Conservation (phyloP, 495 filamentous ascomycete species). For the Apiosordaria backusii region DNA sequence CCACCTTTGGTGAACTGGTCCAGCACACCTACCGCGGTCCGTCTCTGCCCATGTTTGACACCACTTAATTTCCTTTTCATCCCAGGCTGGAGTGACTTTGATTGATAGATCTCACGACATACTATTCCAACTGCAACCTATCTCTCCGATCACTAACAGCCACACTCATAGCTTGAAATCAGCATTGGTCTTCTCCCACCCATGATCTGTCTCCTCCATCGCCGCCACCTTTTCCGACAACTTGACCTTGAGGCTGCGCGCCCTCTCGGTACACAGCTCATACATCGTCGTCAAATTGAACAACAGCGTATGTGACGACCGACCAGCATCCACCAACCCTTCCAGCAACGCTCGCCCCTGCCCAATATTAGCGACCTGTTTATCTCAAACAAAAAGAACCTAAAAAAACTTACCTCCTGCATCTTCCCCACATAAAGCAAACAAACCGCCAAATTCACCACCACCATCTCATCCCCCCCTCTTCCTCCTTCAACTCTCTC, state of each 20-base stretch:
- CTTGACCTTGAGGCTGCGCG: conserved; percentile 60
- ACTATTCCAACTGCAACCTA: not conserved
- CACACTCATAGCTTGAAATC: conserved; percentile 71
- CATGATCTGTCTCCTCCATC: conserved; percentile 42
- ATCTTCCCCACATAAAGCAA: conserved; percentile 74
- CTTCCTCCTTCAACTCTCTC: conserved; percentile 49
- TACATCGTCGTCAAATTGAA: conserved; percentile 93
- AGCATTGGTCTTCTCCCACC: conserved; percentile 64
- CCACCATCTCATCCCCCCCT: conserved; percentile 56
- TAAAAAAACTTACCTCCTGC: conserved; percentile 55
- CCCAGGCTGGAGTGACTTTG: too few species aligned
- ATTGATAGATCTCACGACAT: not conserved
- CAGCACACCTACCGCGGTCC: too few species aligned
- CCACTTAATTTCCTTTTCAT: too few species aligned
- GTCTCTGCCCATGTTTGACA: too few species aligned
- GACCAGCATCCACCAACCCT: conserved; percentile 53
- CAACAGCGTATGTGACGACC: conserved; percentile 67
- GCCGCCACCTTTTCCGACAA: conserved; percentile 67
- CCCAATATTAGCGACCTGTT: conserved; percentile 19
- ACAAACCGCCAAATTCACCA: conserved; percentile 78
- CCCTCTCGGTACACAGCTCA: conserved; percentile 80
- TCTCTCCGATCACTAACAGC: not conserved
- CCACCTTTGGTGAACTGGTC: too few species aligned
- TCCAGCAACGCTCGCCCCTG: conserved; percentile 63
- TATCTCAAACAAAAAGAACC: not conserved